Base-by-base conservation (phyloP, 345 rosid genomes). In the Hibiscus trionum region DNA sequence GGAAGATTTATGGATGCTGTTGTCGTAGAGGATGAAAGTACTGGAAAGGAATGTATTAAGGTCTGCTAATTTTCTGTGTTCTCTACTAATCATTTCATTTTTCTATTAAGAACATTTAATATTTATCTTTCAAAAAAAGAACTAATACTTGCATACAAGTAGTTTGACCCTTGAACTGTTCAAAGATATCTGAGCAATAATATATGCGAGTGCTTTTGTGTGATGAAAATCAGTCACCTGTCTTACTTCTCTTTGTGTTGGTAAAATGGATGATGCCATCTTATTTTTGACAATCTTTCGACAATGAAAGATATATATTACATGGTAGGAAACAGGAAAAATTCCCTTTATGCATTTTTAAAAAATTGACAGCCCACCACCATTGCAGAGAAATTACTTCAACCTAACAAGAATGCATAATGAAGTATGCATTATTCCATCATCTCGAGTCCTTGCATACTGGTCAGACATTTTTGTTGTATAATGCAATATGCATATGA, bases 1-100 rank as follows among this genome's bases (percentile, higher is more conserved):
- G 99, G 99, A 35, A 90, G 77, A 86, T 95, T 95, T 81, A 95
- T 95, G 98, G 99, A 95, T 86, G 93, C 98, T 2, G 94, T 92
- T 55, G 97, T 95, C 66, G 99, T 92, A 35, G 98, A 95, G 79
- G 96, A 95, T 86, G 99, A 95, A 85, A 81, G 67, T 71, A 92
- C 94, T 0, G 98, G 97, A 75, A 95, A 92, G 82, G 99, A 90
- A 86, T 92, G 99, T 84, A 92, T 95, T 81, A 95, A 95, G 97
- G 99, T 95, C 31, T 63, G 37, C 50, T 49, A 42, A 31, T 37
- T 77, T 81, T 14, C 24, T 62, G 58, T 47, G 39, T 26, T 47
- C 39, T 65, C 69, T 27, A 47, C 12, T 67, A 26, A 67, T 66
- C 21, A 24, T 67, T 29, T 47, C 14, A 62, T n/a, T n/a, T 70